Conservation (phyloP, 164 flowering plant genomes). For the Chloranthus sessilifolius region DNA sequence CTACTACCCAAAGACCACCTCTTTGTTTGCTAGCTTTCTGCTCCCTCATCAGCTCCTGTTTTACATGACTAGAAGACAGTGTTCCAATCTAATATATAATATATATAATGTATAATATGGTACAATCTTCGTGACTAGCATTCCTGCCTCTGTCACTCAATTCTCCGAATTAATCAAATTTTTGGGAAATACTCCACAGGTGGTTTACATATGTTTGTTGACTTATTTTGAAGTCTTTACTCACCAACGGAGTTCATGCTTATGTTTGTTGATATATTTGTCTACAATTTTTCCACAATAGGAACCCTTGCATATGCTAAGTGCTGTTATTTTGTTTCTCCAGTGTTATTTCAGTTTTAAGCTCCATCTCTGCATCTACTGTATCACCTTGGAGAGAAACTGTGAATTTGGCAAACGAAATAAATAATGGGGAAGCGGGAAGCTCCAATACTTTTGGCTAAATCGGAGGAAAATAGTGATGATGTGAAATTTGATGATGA, state of each 20-base stretch:
- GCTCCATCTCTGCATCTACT: not conserved
- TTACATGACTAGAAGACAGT: too few relatives aligned
- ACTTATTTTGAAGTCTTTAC: too few relatives aligned
- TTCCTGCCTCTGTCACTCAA: too few relatives aligned
- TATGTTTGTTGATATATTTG: not conserved
- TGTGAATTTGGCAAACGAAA: not conserved
- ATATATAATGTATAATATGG: too few relatives aligned
- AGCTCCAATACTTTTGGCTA: not conserved
- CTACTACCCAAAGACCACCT: too few relatives aligned
- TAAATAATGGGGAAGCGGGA: conserved; percentile 1
- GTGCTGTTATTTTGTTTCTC: not conserved
- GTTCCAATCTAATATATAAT: too few relatives aligned
- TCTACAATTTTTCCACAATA: not conserved
- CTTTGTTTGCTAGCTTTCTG: too few relatives aligned
- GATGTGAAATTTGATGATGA: not conserved
- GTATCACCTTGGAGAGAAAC: not conserved
- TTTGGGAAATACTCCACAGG: too few relatives aligned
- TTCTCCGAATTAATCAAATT: too few relatives aligned
- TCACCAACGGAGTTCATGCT: not conserved
- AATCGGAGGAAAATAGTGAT: not conserved
- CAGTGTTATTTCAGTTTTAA: not conserved
- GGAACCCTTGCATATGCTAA: not conserved
- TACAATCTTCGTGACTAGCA: too few relatives aligned
- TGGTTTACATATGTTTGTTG: too few relatives aligned
- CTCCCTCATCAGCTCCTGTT: too few relatives aligned